Evolutionary conservation across 1,284 basidiomycete genomes (phyloP).

Genomic region (Malassezia japonica): DNA sequence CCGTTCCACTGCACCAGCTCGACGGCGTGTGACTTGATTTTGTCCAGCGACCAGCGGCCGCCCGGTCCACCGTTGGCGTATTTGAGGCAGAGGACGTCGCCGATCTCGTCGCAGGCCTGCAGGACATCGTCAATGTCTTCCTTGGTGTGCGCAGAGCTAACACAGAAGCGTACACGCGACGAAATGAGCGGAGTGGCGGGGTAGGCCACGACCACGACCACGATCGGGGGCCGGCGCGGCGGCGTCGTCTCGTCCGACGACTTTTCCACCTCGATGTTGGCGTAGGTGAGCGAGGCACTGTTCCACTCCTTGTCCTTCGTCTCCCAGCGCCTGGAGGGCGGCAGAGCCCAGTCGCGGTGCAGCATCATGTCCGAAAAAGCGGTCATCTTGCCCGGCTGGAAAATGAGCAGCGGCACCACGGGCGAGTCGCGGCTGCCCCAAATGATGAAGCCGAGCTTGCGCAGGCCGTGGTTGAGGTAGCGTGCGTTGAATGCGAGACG

Average conservation of each 20-base stretch:
- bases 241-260: slow-evolving; percentile 22
- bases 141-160: slow-evolving; percentile 91
- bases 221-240: slow-evolving; percentile 33
- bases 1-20: slow-evolving; percentile 59
- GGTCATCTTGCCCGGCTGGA: slow-evolving; percentile 62
- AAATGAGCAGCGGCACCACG: slow-evolving; percentile 84
- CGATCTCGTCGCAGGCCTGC: slow-evolving; percentile 82
- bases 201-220: slow-evolving; percentile 45
- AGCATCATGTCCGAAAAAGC: slow-evolving; percentile 45
- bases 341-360: slow-evolving; percentile 29
- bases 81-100: slow-evolving; percentile 68
- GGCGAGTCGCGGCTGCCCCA: slow-evolving; percentile 86
- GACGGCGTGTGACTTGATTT: slow-evolving; percentile 64
- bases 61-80: slow-evolving; percentile 59
- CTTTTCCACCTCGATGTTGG: slow-evolving; percentile 21
- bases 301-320: slow-evolving; percentile 16
- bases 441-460: slow-evolving; percentile 91
- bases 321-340: slow-evolving; percentile 32
- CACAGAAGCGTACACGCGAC: slow-evolving; percentile 82
- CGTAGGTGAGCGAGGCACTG: slow-evolving; percentile 2
- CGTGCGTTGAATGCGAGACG: slow-evolving; percentile 90
- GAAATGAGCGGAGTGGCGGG: slow-evolving; percentile 87
- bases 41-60: slow-evolving; percentile 72
- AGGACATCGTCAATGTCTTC: slow-evolving; percentile 84
- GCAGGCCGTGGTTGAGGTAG: slow-evolving; percentile 76